A percentile compares a stretch with the other conserved stretches of the same genome.
Evolutionary conservation across 2,329 filamentous ascomycete genomes (phyloP).

Genomic region (Phaeosphaeriaceae sp.): DNA sequence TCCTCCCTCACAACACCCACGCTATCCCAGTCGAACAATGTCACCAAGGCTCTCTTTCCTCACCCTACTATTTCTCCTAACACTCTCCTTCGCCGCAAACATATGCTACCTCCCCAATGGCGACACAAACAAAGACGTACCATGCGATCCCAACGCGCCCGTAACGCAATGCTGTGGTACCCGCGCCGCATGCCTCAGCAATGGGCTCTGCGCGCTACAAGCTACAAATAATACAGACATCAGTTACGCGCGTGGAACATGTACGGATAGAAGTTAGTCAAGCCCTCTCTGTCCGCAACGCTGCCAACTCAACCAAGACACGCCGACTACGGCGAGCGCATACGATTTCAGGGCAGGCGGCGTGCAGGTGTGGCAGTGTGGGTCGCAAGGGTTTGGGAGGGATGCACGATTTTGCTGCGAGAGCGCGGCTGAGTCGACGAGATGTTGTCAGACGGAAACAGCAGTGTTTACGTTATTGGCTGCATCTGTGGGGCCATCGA

Average conservation of each 20-base stretch:
- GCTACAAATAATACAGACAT: slow-evolving; percentile 16
- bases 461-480: slow-evolving; percentile 10
- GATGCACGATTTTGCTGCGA: slow-evolving; percentile 20
- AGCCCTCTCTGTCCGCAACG: slow-evolving; percentile 13
- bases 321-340: slow-evolving; percentile 8
- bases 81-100: slow-evolving; percentile 1
- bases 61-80: not conserved
- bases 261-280: slow-evolving; percentile 14
- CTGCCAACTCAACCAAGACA: slow-evolving; percentile 17
- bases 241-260: slow-evolving; percentile 16
- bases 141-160: slow-evolving; percentile 11
- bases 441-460: slow-evolving; percentile 16
- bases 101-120: slow-evolving; percentile 21
- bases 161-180: slow-evolving; percentile 19
- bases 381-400: slow-evolving; percentile 11
- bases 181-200: slow-evolving; percentile 11
- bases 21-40: too few species aligned
- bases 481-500: not conserved
- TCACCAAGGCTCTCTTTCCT: not conserved
- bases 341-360: slow-evolving; percentile 16
- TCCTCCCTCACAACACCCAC: too few species aligned
- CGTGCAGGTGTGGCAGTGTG: slow-evolving; percentile 19
- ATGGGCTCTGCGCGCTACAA: slow-evolving; percentile 15
- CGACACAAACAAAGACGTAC: slow-evolving; percentile 4
- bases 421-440: slow-evolving; percentile 11